Evolutionary conservation across 192 early-diverging fungal genomes (phyloP).

Genomic region (Backusella morwellensis): DNA sequence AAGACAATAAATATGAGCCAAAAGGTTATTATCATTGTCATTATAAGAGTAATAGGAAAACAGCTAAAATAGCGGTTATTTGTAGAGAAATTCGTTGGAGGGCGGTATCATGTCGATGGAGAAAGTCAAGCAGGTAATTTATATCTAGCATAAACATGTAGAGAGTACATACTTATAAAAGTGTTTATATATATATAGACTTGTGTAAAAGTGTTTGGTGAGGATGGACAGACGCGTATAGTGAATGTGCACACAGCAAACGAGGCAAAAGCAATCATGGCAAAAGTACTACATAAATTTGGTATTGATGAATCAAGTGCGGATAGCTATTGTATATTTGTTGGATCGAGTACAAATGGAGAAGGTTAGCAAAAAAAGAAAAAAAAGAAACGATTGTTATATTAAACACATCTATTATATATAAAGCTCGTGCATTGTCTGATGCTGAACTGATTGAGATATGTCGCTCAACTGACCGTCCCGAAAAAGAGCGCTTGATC

Average conservation of each 20-base stretch:
- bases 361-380: slow-evolving; percentile 37
- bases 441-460: slow-evolving; percentile 81
- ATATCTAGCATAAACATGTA: background rate
- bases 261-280: slow-evolving; percentile 68
- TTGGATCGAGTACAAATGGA: slow-evolving; percentile 67
- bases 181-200: slow-evolving; percentile 30
- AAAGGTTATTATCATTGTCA: slow-evolving; percentile 10
- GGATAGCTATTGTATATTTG: slow-evolving; percentile 74
- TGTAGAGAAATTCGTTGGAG: slow-evolving; percentile 44
- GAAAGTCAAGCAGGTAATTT: slow-evolving; percentile 44
- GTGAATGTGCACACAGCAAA: slow-evolving; percentile 73
- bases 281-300: slow-evolving; percentile 78
- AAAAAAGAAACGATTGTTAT: too few relatives aligned
- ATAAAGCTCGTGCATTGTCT: slow-evolving; percentile 55
- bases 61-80: background rate
- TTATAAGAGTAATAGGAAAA: too few relatives aligned
- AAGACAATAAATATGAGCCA: slow-evolving; percentile 12
- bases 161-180: too few relatives aligned
- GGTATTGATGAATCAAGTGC: slow-evolving; percentile 68
- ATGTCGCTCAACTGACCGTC: slow-evolving; percentile 63
- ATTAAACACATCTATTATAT: background rate
- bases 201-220: slow-evolving; percentile 77
- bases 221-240: slow-evolving; percentile 74
- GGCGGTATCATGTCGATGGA: slow-evolving; percentile 56
- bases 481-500: slow-evolving; percentile 69